Evolutionary conservation across 225 moss, liverwort and hornwort species (phyloP), one percentile per base, ranked within the genome.

Genomic region (Physcomitrellopsis africana): DNA sequence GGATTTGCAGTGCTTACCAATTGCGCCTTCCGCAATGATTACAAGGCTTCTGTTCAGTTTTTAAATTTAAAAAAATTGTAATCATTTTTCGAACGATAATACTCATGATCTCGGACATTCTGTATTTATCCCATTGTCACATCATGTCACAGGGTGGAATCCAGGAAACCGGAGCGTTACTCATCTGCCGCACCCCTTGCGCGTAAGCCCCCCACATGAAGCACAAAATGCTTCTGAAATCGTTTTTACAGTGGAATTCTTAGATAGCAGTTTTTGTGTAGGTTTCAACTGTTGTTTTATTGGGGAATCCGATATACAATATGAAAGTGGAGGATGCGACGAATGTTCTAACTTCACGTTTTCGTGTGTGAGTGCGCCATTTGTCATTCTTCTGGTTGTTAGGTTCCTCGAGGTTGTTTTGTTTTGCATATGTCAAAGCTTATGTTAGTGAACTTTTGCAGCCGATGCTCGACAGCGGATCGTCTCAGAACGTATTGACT

Each of bases 391-490:
- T 24, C 19, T 76, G 12, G 46, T 52, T 19, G 13, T 63, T 58
- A 18, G 44, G 67, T 19, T 51, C 45, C 72, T 68, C 51, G 61
- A 27, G 46, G 62, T 69, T 37, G 19, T 17, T 77, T 1, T 48
- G 45, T 44, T 57, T 60, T 13, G 63, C 43, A n/a, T 54, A 24
- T 44, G 12, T 73, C 17, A 13, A 26, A 24, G 60, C 62, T 57
- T 49, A 60, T 8, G 43, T 41, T 72, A 41, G 54, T 60, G 68
- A 42, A 76, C 67, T 41, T 56, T 67, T 84, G 76, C 89, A 99
- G 97, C 99, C 59, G 95, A 99, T 88, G 95, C 99, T 46, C 87
- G 95, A 75, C 95, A 95, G 80, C 85, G 99, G 51, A 99, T 99
- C 51, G 99, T 99, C 59, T 99, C 99, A 11, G 99, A 99, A 84